Conservation (phyloP, 805 yeast species). For the Limtongozyma cylindracea region DNA sequence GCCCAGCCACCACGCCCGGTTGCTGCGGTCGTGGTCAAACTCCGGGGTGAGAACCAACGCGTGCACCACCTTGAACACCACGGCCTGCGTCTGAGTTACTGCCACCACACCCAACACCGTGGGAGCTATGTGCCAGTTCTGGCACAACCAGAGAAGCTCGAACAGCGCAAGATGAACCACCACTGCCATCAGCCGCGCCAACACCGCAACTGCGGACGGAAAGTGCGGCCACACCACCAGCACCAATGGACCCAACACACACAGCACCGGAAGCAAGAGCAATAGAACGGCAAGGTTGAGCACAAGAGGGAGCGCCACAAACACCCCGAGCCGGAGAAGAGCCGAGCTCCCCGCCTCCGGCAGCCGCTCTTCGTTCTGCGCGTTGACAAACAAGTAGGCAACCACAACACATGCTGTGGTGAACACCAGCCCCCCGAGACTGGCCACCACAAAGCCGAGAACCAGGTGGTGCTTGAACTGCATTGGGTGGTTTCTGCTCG, state of each 20-base stretch:
- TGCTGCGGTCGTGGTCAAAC: constrained; percentile 28
- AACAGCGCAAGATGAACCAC: constrained; percentile 26
- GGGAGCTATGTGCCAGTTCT: constrained; percentile 36
- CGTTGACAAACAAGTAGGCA: constrained; percentile 62
- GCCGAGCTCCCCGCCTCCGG: constrained; percentile 18
- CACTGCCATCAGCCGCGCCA: constrained; percentile 28
- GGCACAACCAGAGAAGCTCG: constrained; percentile 40
- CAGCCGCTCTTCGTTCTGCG: constrained; percentile 58
- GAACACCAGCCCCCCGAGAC: too few relatives aligned
- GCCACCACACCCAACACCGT: constrained; percentile 38
- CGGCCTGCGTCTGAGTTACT: constrained; percentile 24
- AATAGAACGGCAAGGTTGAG: constrained; percentile 16
- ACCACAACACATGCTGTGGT: too few relatives aligned
- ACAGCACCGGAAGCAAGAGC: constrained; percentile 16
- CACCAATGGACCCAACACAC: constrained; percentile 21
- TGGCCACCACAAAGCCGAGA: too few relatives aligned
- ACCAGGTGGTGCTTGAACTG: too few relatives aligned
- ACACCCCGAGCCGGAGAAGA: constrained; percentile 29
- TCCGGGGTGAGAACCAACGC: constrained; percentile 33
- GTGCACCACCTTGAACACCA: constrained; percentile 25
- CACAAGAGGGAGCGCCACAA: constrained; percentile 20
- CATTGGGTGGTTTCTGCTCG: too few relatives aligned
- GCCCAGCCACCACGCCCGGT: constrained; percentile 51
- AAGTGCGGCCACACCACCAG: constrained; percentile 15
- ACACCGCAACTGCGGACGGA: constrained; percentile 18